Conservation (phyloP, 331 rosid genomes). For the Dryas integrifolia region DNA sequence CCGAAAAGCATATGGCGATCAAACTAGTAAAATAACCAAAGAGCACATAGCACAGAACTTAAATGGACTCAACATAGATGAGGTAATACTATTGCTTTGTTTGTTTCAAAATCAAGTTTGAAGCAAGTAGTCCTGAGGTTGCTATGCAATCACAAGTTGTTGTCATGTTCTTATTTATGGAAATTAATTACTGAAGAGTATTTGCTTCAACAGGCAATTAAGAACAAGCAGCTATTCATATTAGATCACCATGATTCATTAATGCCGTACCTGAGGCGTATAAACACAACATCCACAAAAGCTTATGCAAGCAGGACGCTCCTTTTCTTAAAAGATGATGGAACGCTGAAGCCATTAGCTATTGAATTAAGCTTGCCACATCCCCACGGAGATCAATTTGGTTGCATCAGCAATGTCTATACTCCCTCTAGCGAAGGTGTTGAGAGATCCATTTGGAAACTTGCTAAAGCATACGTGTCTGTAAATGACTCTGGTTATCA, state of each 20-base stretch:
- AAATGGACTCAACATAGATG: conserved; percentile 35
- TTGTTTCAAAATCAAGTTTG: neutral
- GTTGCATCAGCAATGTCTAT: conserved; percentile 32
- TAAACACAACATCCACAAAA: conserved; percentile 31
- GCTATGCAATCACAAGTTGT: neutral
- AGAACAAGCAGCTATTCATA: conserved; percentile 34
- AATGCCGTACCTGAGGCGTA: conserved; percentile 40
- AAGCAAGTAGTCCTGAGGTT: neutral
- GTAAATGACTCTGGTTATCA: conserved; percentile 46
- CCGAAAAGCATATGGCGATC: conserved; percentile 29
- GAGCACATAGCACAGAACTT: conserved; percentile 29
- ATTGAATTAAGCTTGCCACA: conserved; percentile 47
- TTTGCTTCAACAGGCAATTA: conserved; percentile 31
- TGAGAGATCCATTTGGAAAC: conserved; percentile 35
- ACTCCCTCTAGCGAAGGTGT: conserved; percentile 31
- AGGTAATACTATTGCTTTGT: conserved; percentile 29
- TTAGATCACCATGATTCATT: conserved; percentile 46
- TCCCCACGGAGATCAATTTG: conserved; percentile 31
- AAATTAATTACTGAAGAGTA: neutral
- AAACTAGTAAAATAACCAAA: conserved; percentile 37
- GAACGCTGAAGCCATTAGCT: conserved; percentile 42
- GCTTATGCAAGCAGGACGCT: conserved; percentile 44
- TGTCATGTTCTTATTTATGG: neutral
- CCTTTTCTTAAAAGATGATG: conserved; percentile 35
- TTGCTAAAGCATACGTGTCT: conserved; percentile 46